Percentiles rank a stretch among this genome's conserved stretches.
Conservation (phyloP, 352 stramenopile species). For the Bremia lactucae region DNA sequence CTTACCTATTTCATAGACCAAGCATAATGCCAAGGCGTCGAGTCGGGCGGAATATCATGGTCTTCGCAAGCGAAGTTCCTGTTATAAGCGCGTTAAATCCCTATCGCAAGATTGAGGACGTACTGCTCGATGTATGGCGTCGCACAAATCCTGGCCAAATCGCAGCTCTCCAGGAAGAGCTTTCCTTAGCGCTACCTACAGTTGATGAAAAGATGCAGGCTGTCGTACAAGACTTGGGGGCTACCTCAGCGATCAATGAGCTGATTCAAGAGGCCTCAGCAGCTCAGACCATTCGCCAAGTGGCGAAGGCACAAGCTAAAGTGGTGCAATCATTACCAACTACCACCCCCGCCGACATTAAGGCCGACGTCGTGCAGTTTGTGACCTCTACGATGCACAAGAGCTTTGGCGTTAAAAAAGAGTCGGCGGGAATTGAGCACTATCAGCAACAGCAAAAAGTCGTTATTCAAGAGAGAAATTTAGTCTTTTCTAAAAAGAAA, state of each 20-base stretch:
- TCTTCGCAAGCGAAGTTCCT: constrained; percentile 81
- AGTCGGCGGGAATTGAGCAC: constrained; percentile 51
- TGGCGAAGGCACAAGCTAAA: constrained; percentile 32
- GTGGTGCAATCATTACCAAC: constrained; percentile 39
- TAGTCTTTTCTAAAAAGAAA: constrained; percentile 66
- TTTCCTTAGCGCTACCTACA: constrained; percentile 31
- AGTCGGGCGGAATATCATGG: constrained; percentile 40
- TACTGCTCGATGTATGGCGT: constrained; percentile 71
- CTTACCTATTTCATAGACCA: no score
- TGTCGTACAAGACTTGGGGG: constrained; percentile 49
- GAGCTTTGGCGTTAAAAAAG: constrained; percentile 51
- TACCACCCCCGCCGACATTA: constrained; percentile 32
- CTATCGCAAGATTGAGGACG: constrained; percentile 75
- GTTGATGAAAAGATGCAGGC: constrained; percentile 45
- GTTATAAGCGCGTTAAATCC: constrained; percentile 74
- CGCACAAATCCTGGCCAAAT: constrained; percentile 69
- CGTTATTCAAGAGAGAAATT: constrained; percentile 56
- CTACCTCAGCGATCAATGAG: constrained; percentile 36
- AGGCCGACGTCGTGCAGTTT: constrained; percentile 62
- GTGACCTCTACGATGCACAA: constrained; percentile 75
- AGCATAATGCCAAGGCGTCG: no score
- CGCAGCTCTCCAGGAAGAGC: constrained; percentile 28
- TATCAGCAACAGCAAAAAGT: constrained; percentile 55
- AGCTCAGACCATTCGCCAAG: constrained; percentile 32
- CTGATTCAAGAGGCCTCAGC: constrained; percentile 41